Evolutionary conservation across 2,329 filamentous ascomycete species (phyloP), one percentile per base, ranked within the genome.

Genomic region (Cucurbitaria berberidis): DNA sequence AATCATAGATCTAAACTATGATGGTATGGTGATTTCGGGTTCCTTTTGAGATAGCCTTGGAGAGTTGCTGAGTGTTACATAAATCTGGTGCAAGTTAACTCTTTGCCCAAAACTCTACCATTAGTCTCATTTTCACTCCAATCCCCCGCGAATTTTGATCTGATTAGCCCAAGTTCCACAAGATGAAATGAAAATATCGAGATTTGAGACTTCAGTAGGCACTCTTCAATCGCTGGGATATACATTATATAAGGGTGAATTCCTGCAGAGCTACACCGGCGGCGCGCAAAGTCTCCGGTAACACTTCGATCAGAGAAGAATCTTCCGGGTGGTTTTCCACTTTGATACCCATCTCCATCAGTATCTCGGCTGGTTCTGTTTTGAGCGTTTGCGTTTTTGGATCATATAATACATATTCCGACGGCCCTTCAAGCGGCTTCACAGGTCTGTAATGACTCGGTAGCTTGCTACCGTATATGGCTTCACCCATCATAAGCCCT

Each of bases 401-500:
- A 13, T 55, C 43, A 6, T 44, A 48, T 13, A 55, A 15, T 6
- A 21, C 38, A 10, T 19, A n/a, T n/a, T n/a, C 3, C 15, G 2
- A 6, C 3, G 42, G 35, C 15, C 13, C 11, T 13, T 54, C 51
- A 18, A 54, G 9, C 18, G 13, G 27, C 11, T 13, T 6, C 10
- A 51, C 27, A 16, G 48, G 4, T 26, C n/a, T 34, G 15, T 35
- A 48, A 22, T 42, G 26, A 11, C n/a, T 24, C 4, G 47, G 21
- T 6, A 36, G 15, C 9, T 39, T 42, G 29, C 24, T 22, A 5
- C 44, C 44, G 26, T 55, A 55, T 42, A 55, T 46, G 3, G 41
- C 45, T 19, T 55, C 48, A 3, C 53, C 48, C 3, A 38, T 24
- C 53, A 51, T 55, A 5, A 51, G 36, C 5, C 47, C 48, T 16